A percentile compares a stretch with the other conserved stretches of the same genome.
Conservation (phyloP, 371 early-diverging fungal genomes). For the Conidiobolus incongruus region DNA sequence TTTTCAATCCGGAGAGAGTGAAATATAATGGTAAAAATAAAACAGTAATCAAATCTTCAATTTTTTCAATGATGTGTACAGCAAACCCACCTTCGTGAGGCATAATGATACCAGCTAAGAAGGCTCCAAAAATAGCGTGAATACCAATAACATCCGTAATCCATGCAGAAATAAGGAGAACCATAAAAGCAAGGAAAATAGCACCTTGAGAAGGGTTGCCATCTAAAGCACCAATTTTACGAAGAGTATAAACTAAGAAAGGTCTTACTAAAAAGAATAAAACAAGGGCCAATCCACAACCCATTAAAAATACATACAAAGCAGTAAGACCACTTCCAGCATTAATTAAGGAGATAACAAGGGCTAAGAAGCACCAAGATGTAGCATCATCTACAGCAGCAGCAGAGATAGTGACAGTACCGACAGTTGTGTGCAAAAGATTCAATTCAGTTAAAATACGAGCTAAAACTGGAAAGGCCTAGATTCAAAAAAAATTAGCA, state of each 20-base stretch:
- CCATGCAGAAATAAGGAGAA: constrained; percentile 43
- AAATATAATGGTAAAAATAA: constrained; percentile 81
- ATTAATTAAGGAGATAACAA: constrained; percentile 55
- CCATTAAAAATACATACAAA: constrained; percentile 40
- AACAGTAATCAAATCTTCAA: constrained; percentile 74
- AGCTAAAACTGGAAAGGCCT: constrained; percentile 81
- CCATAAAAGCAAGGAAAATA: constrained; percentile 33
- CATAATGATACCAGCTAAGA: constrained; percentile 61
- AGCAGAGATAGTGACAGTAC: constrained; percentile 57
- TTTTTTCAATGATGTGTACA: constrained; percentile 63
- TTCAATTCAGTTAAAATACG: constrained; percentile 76
- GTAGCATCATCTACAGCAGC: constrained; percentile 73
- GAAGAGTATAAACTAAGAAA: constrained; percentile 17
- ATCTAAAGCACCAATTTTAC: constrained; percentile 20
- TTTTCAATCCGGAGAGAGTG: constrained; percentile 76
- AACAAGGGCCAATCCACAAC: constrained; percentile 29
- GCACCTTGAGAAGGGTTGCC: constrained; percentile 33
- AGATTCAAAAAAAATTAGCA: background rate
- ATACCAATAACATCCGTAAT: constrained; percentile 73
- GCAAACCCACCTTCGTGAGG: constrained; percentile 81
- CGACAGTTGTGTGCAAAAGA: constrained; percentile 56
- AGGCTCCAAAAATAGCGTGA: constrained; percentile 83
- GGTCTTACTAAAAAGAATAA: constrained; percentile 33
- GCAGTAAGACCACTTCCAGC: constrained; percentile 31
- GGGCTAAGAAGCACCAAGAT: constrained; percentile 65